Conservation (phyloP, 2,329 filamentous ascomycete genomes). For the Didymella pinodella region DNA sequence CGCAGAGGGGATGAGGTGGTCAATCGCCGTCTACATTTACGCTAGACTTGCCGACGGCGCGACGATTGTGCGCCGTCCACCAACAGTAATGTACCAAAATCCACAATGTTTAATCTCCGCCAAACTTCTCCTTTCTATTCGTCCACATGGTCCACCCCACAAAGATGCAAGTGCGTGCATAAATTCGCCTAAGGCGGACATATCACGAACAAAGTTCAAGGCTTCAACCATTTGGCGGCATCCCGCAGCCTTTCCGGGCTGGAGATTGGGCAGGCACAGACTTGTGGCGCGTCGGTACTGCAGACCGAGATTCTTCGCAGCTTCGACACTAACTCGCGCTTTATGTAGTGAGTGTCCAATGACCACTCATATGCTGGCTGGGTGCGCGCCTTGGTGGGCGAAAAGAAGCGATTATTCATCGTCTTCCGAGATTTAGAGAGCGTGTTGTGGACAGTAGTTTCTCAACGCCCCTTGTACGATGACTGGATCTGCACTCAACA, state of each 20-base stretch:
- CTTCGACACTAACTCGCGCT: not conserved
- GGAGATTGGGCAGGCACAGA: not conserved
- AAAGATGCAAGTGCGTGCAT: constrained; percentile 1
- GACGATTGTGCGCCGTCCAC: constrained; percentile 5
- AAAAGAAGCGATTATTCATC: not conserved
- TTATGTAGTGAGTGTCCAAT: not conserved
- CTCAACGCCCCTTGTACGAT: not conserved
- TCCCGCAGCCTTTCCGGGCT: not conserved
- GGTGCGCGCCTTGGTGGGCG: not conserved
- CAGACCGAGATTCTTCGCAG: not conserved
- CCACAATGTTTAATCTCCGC: constrained; percentile 13
- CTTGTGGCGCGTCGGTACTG: not conserved
- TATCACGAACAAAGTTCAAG: not conserved
- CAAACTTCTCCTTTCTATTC: constrained; percentile 11
- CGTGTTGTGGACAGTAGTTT: not conserved
- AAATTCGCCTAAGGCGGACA: not conserved
- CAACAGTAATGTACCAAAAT: constrained; percentile 17
- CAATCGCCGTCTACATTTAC: constrained; percentile 12
- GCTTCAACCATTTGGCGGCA: constrained; percentile 1
- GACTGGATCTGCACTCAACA: not conserved
- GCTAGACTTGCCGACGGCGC: constrained; percentile 8
- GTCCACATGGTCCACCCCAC: constrained; percentile 9
- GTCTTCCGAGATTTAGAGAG: not conserved
- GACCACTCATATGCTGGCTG: constrained; percentile 1
- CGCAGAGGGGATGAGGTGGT: not conserved